Base-by-base conservation (phyloP, 176 grass and related monocot genomes). In the Oryza glaberrima region DNA sequence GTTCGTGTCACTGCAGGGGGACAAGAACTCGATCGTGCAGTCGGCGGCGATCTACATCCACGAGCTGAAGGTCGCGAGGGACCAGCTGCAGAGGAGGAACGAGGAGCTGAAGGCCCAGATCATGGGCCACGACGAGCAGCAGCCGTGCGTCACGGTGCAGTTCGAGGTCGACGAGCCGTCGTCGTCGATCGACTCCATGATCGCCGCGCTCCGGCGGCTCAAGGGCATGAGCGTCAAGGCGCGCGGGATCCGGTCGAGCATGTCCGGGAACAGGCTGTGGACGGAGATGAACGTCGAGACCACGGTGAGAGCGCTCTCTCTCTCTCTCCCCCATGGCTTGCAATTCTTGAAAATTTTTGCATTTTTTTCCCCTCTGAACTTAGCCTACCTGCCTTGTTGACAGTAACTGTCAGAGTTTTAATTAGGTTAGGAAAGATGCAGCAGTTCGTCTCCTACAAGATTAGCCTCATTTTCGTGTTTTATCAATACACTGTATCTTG, bases 1-100 rank as follows among this genome's bases (percentile, higher is more conserved):
- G 48, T 5, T 15, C 12, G 16, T 72, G 47, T 76, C 25, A 15
- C 30, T 3, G 26, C 83, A 91, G 94, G 84, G 87, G 0, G 92
- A 97, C 81, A 97, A 97, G 87, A 97, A 97, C 77, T 94, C 94
- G 35, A 94, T 94, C 44, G 94, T 97, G n/a, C 89, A 94, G 70
- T 88, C 94, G 0, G 89, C 94, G 19, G 89, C 87, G 11, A 67
- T 82, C 12, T 90, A 92, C 89, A 72, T 97, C 80, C 82, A 82
- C 19, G 94, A 97, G 83, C 82, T 97, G 15, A 84, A 84, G 71
- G 89, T 38, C 38, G 87, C 88, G 12, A 86, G 81, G 68, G 79
- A 94, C 3, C 79, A 86, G 78, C 85, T 90, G 32, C 89, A 54
- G 64, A 72, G 61, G 44, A 75, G 72, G 73, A 94, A 94, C 72